Base-by-base conservation (phyloP, 164 flowering plant species). In the Brasenia schreberi region DNA sequence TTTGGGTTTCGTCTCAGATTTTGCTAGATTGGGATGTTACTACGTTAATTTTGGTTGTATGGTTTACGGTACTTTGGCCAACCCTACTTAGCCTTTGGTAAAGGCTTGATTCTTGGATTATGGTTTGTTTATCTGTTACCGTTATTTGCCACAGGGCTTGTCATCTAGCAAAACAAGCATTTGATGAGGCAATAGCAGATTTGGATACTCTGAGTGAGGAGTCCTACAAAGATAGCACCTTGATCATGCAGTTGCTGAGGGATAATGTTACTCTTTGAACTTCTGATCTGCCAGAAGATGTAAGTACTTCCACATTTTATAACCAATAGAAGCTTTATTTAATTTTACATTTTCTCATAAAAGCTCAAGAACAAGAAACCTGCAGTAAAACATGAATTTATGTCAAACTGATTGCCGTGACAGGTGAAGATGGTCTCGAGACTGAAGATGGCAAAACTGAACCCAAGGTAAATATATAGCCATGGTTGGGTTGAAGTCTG, bases 341-440 rank as follows among this genome's bases (percentile, higher is more conserved):
- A 1, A 33, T 33, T 33, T 33, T 33, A 2, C 39, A 3, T 33
- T 3, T 33, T 33, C 39, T 33, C 39, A 33, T 33, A 33, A 33
- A 33, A 33, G 3, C 39, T 33, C 39, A 33, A 33, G 39, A 33
- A 33, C 39, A 3, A 2, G 39, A 33, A 33, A 33, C 39, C 39
- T 33, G 39, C 39, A 33, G 39, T 33, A 33, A 33, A 33, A 33
- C 39, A 33, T 58, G 18, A 58, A 58, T 12, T 58, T 58, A 18
- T 23, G 14, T 63, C 42, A 63, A 23, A 19, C 2, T 63, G 65
- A 42, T 64, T 64, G 52, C n/a, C 6, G 12, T 43, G 70, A 71
- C 80, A 83, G 87, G 82, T 72, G 93, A 87, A 45, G 89, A 85
- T 9, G 79, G 72, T 70, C 0, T 68, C 74, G 85, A 87, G 70